Evolutionary conservation across 1,284 basidiomycete genomes (phyloP).

Genomic region (Filobasidium uniguttulatum): DNA sequence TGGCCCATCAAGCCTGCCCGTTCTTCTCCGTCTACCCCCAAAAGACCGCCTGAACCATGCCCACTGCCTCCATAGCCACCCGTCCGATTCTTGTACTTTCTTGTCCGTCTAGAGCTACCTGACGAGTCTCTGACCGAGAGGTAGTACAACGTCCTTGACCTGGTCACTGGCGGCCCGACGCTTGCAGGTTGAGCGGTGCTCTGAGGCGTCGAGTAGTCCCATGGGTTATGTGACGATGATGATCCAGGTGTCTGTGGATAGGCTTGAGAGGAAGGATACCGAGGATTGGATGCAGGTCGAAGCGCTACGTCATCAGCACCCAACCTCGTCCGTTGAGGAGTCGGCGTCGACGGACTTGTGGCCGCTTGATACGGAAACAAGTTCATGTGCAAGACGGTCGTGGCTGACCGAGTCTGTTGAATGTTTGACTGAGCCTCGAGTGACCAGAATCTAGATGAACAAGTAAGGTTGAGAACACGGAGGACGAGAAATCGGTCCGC

Average conservation of each 20-base stretch:
- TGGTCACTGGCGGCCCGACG: conserved; percentile 41
- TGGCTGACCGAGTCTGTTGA: no score
- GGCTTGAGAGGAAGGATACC: neutral
- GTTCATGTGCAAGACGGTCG: no score
- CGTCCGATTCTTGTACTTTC: conserved; percentile 26
- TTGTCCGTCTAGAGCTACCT: conserved; percentile 27
- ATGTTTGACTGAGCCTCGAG: no score
- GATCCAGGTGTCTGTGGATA: neutral
- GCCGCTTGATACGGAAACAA: neutral
- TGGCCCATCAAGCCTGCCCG: conserved; percentile 5
- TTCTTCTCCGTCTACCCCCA: conserved; percentile 9
- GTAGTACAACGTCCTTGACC: conserved; percentile 84
- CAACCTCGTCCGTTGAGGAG: neutral
- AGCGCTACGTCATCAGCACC: neutral
- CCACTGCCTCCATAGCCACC: conserved; percentile 39
- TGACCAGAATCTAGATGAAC: no score
- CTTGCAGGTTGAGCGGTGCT: neutral
- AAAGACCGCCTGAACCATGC: conserved; percentile 47
- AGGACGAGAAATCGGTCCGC: no score
- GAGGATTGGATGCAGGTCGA: neutral
- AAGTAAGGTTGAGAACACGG: no score
- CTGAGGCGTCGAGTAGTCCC: neutral
- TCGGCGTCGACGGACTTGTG: neutral
- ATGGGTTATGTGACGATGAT: neutral
- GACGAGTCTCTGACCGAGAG: conserved; percentile 84